Evolutionary conservation across 2,329 filamentous ascomycete species (phyloP), one percentile per base, ranked within the genome.

Genomic region (Colletotrichum sp.): DNA sequence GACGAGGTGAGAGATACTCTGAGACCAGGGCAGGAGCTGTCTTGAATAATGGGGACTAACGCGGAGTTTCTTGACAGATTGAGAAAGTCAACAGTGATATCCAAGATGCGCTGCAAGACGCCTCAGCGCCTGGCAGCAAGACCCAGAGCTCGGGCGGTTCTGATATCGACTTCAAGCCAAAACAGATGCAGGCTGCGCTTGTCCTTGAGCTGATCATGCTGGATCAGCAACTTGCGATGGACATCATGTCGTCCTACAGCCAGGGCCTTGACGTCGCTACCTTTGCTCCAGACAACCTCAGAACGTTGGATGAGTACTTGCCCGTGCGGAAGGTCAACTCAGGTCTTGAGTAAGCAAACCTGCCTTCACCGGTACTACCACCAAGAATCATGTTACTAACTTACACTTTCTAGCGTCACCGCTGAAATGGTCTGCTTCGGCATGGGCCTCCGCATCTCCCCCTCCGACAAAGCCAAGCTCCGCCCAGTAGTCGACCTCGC

Each of bases 401-500:
- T 10, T 30, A 30, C 3, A 30, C 9, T 21, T 21, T 4, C 1
- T 0, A 49, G 44, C 10, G 44, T 52, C 44, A 52, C 44, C 44
- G 44, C 44, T 8, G 44, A 52, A 21, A 52, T 52, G 44, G 44
- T 52, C 44, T 52, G 44, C n/a, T 52, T 52, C 10, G 44, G n/a
- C 44, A 52, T 52, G 44, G 44, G 44, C 16, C 44, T 52, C 44
- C 44, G 44, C 6, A 21, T 69, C 18, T 36, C 49, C 26, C 12
- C 8, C 10, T 9, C 28, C 1, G 66, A 69, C 18, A 69, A 59
- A 16, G 44, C 55, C 16, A 69, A 69, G 30, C 66, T 69, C 10
- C 66, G 66, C 30, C n/a, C 16, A 3, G 49, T 59, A 8, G 30
- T 59, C 16, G 66, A 69, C 66, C 30, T 69, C 44, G 30, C 66